A percentile compares a stretch with the other conserved stretches of the same genome.
phyloP scores from a whole-genome alignment of 2,329 filamentous ascomycete genomes.

The Curvularia spicifera region DNA sequence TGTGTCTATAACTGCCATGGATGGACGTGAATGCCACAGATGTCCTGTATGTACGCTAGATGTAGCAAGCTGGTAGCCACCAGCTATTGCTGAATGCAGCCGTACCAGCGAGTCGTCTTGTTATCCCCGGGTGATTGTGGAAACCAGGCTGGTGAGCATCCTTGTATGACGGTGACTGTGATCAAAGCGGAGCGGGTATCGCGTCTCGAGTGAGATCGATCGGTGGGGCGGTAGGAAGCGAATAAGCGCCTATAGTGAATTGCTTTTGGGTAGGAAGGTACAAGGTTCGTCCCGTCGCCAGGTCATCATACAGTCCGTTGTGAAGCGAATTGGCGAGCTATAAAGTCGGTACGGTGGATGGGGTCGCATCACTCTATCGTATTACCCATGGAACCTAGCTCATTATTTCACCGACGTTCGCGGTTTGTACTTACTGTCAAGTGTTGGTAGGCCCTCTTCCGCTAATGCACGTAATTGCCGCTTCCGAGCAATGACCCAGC shows the following conservation, averaged over 20 bases:
- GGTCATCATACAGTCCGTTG: constrained; percentile 8
- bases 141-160: background rate
- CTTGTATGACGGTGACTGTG: constrained; percentile 2
- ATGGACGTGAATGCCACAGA: background rate
- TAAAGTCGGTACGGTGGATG: constrained; percentile 1
- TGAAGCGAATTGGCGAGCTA: constrained; percentile 6
- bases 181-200: constrained; percentile 9
- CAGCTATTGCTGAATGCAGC: background rate
- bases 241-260: constrained; percentile 11
- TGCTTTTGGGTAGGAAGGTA: constrained; percentile 9
- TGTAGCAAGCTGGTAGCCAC: background rate
- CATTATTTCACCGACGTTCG: constrained; percentile 2
- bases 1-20: background rate
- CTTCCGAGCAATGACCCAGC: constrained; percentile 4
- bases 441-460: constrained; percentile 1
- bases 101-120: background rate
- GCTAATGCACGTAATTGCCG: constrained; percentile 7
- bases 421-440: constrained; percentile 11
- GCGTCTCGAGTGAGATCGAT: constrained; percentile 9
- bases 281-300: constrained; percentile 8
- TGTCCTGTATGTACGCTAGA: background rate
- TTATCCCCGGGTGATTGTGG: background rate
- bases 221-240: constrained; percentile 10
- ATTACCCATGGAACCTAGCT: background rate
- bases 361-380: constrained; percentile 1